Conservation (phyloP, 306 rosid species). For the Vigna nakashimae region DNA sequence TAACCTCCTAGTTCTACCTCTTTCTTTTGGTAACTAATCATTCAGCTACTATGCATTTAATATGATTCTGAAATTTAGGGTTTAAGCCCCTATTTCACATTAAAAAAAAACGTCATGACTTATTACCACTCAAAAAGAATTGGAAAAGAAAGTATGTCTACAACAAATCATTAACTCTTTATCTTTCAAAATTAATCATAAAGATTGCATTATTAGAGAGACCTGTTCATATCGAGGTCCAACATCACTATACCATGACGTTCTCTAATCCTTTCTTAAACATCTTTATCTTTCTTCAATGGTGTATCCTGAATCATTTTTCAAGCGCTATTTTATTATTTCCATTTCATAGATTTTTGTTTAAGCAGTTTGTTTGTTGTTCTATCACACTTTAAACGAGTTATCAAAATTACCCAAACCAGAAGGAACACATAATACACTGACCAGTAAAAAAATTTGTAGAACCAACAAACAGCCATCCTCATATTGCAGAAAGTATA, state of each 20-base stretch:
- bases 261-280: slow-evolving; percentile 8
- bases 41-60: not conserved
- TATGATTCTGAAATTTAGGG: not conserved
- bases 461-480: not conserved
- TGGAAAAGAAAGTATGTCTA: not conserved
- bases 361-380: slow-evolving; percentile 25
- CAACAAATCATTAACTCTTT: not conserved
- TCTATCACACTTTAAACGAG: slow-evolving; percentile 24
- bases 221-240: not conserved
- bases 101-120: too few species aligned
- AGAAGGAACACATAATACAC: slow-evolving; percentile 35
- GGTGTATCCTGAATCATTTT: not conserved
- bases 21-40: not conserved
- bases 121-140: not conserved
- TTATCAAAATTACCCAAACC: slow-evolving; percentile 14
- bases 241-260: slow-evolving; percentile 5
- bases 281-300: slow-evolving; percentile 1
- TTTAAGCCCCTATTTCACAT: not conserved
- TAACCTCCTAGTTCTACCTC: not conserved
- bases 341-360: slow-evolving; percentile 27
- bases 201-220: slow-evolving; percentile 14
- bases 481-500: not conserved
- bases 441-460: slow-evolving; percentile 25
- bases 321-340: slow-evolving; percentile 10
- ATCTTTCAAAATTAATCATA: slow-evolving; percentile 4